Evolutionary conservation across 1,284 basidiomycete genomes (phyloP), one percentile per base, ranked within the genome.

Genomic region (Cutaneotrichosporon sp.): DNA sequence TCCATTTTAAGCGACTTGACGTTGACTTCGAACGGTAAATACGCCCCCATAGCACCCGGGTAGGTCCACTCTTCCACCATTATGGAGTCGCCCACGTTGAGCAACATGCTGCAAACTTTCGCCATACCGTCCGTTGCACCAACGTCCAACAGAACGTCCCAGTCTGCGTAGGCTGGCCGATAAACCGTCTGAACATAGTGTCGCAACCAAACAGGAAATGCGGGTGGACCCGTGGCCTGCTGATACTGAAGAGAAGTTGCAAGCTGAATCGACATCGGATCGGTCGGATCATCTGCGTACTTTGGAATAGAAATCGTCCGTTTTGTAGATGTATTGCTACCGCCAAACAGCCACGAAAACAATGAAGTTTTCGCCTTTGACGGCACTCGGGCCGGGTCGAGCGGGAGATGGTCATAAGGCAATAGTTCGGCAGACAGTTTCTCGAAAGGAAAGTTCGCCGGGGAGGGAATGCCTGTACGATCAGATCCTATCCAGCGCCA

Each of bases 91-190:
- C 87, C 88, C 1, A 80, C 79, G 64, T 90, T 86, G 66, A 83
- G 82, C 13, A 91, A 73, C 83, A 88, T 56, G 68, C 59, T 55
- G 48, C 65, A 63, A 45, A 72, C 69, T 57, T 77, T 76, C 56
- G 53, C 72, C 62, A 70, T 82, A 35, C 81, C 88, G 66, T 89
- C 88, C 0, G 88, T 91, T 56, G 87, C 87, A 15, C 88, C 88
- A 12, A 80, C 80, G 59, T 86, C 81, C 9, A 86, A 67, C 17
- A 88, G 67, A 2, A 80, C 81, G 8, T 79, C 75, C 70, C 79
- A 88, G 67, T 89, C 81, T n/a, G 74, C 66, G 67, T 86, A 88
- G 0, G 76, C 85, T 0, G 88, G 88, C 54, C 80, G 77, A 71
- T 81, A 87, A 1, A 89, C 81, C 51, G 78, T 80, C 39, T 64